A percentile compares a stretch with the other conserved stretches of the same genome.
Conservation (phyloP, 805 yeast species). For the Saccharomyces kudriavzevii region DNA sequence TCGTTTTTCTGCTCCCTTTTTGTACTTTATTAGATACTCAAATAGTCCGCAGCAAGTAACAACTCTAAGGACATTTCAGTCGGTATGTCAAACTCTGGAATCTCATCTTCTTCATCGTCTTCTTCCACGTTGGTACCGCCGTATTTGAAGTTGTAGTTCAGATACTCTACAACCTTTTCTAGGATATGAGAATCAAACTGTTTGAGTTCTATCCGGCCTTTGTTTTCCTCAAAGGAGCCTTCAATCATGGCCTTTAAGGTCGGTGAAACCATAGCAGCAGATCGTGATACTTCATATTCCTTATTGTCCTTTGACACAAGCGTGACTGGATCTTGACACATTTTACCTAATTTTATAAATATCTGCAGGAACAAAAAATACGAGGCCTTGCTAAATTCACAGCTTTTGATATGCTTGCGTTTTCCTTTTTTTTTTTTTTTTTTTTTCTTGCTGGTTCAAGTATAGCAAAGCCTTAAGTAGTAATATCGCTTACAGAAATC, state of each 20-base stretch:
- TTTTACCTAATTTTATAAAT: no score
- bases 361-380: no score
- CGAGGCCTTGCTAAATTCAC: no score
- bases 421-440: neutral
- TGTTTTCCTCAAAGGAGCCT: slow-evolving; percentile 52
- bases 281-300: slow-evolving; percentile 52
- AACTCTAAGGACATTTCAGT: slow-evolving; percentile 90
- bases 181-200: slow-evolving; percentile 66
- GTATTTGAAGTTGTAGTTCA: slow-evolving; percentile 67
- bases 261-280: slow-evolving; percentile 69
- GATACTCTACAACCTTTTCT: slow-evolving; percentile 75
- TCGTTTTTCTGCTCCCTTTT: neutral
- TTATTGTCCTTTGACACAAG: slow-evolving; percentile 68
- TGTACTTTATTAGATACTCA: slow-evolving; percentile 19
- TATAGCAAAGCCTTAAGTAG: neutral
- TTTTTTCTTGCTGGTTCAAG: neutral
- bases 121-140: slow-evolving; percentile 43
- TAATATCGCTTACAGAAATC: neutral
- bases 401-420: neutral
- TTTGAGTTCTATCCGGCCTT: slow-evolving; percentile 43
- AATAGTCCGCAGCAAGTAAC: slow-evolving; percentile 84
- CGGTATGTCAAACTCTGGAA: slow-evolving; percentile 85
- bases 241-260: slow-evolving; percentile 52
- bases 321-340: slow-evolving; percentile 36
- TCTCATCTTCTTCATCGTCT: slow-evolving; percentile 35